Evolutionary conservation across 208 protist species (phyloP), one percentile per base, ranked within the genome.

Genomic region (Acanthamoeba lenticulata): DNA sequence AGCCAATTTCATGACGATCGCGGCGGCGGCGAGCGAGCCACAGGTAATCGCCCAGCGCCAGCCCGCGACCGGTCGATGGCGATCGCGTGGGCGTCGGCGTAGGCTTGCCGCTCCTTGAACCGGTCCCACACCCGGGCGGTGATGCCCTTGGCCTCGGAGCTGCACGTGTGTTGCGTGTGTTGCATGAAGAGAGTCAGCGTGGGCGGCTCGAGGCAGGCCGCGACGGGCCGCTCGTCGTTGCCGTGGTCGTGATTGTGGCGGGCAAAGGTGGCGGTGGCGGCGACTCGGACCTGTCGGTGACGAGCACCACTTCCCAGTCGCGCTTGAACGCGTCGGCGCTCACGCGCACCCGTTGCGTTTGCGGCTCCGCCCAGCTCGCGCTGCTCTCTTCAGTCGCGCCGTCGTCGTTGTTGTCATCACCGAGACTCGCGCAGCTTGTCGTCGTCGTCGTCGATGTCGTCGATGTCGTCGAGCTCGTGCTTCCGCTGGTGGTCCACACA

Each of bases 251-350:
- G 5, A 88, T 0, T 49, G 27, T 13, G 27, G 21, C 6, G 15
- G 69, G 40, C 19, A 9, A 21, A 17, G 1, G 21, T 65, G 57
- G 57, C 57, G 57, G 57, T n/a, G 57, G 21, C 21, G 57, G 24
- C 57, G 57, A 65, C 24, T n/a, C 79, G 27, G 6, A 62, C 47
- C 79, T 88, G 29, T 88, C 79, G 29, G 47, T 88, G 45, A 88
- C 36, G 29, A 88, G 34, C 15, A 88, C 44, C n/a, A 88, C 34
- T 11, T 88, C 79, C 79, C 79, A 88, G 27, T 88, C 65, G 19
- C 65, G 65, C 36, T 77, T 77, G 65, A 77, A 77, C 65, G 32
- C 65, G 15, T 77, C 65, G 7, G 34, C 29, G 17, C 65, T 77
- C 29, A 77, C 65, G 17, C 4, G 29, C 55, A 3, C 55, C 29